Percentiles rank a stretch among this genome's conserved stretches.
phyloP scores from a whole-genome alignment of 371 early-diverging fungal species.

The Mortierella sp. region DNA sequence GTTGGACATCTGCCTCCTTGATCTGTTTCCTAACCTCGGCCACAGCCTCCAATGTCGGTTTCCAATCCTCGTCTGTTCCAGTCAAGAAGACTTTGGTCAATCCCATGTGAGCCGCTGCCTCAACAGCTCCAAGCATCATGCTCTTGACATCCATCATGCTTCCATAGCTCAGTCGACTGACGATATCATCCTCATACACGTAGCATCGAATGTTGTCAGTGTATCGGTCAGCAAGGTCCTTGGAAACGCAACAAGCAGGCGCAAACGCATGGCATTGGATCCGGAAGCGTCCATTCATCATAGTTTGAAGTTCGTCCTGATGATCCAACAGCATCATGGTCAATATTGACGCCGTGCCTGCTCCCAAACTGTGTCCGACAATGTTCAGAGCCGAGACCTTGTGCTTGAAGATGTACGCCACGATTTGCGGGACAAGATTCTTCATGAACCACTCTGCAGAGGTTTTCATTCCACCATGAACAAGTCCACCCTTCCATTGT shows the following conservation, averaged over 20 bases:
- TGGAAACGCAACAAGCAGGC: conserved; percentile 75
- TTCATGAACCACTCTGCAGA: conserved; percentile 84
- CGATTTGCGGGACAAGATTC: conserved; percentile 73
- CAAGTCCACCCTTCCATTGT: conserved; percentile 87
- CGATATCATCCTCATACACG: conserved; percentile 82
- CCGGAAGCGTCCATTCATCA: conserved; percentile 56
- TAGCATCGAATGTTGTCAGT: conserved; percentile 75
- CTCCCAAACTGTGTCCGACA: conserved; percentile 90
- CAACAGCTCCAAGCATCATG: conserved; percentile 69
- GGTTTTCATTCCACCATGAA: conserved; percentile 85
- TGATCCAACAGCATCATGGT: conserved; percentile 80
- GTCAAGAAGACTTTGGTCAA: conserved; percentile 45
- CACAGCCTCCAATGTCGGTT: conserved; percentile 37
- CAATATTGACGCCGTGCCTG: conserved; percentile 79
- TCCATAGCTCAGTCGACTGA: conserved; percentile 84
- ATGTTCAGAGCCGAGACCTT: conserved; percentile 70
- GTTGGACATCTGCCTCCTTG: conserved; percentile 22
- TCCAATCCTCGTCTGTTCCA: conserved; percentile 52
- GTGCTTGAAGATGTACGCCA: conserved; percentile 74
- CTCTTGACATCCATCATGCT: conserved; percentile 73
- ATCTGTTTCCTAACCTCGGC: conserved; percentile 39
- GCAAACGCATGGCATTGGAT: conserved; percentile 68
- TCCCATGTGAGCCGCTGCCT: conserved; percentile 53
- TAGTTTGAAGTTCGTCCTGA: conserved; percentile 62
- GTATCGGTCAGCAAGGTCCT: conserved; percentile 73